These are phyloP conservation scores for Alternaria triticina DNA, from an alignment of 2,329 filamentous ascomycete species.

Conservation along the genomic window DNA sequence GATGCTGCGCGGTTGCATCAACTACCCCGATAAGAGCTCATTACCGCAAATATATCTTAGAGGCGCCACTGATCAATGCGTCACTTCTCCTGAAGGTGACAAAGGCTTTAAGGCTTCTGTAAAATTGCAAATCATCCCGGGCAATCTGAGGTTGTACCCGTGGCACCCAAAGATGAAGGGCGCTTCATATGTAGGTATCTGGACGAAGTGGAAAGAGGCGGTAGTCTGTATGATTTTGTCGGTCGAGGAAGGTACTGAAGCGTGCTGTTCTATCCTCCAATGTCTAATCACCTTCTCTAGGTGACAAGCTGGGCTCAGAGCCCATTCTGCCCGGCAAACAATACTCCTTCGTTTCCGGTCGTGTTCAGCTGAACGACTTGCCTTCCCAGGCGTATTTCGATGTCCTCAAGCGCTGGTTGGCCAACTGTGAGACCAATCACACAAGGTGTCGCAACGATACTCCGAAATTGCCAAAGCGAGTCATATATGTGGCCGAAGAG, in stretches of 20 bases:
- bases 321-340: not conserved
- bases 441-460: accelerated
- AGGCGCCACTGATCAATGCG: not conserved
- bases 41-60: accelerated
- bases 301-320: not conserved
- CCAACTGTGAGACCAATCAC: not conserved
- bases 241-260: not conserved
- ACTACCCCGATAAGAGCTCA: not conserved
- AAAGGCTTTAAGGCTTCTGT: not conserved
- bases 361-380: not conserved
- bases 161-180: not conserved
- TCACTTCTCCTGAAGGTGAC: not conserved
- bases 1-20: not conserved
- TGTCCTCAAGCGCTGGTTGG: not conserved
- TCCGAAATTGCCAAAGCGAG: not conserved
- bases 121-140: not conserved
- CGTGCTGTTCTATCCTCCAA: accelerated
- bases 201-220: accelerated
- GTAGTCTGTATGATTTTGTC: not conserved
- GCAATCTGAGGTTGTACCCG: accelerated
- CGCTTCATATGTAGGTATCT: not conserved
- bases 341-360: not conserved
- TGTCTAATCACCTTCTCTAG: not conserved
- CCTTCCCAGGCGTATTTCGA: not conserved
- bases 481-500: not conserved